Evolutionary conservation across 164 flowering plant species (phyloP).

Genomic region (Piper longum): DNA sequence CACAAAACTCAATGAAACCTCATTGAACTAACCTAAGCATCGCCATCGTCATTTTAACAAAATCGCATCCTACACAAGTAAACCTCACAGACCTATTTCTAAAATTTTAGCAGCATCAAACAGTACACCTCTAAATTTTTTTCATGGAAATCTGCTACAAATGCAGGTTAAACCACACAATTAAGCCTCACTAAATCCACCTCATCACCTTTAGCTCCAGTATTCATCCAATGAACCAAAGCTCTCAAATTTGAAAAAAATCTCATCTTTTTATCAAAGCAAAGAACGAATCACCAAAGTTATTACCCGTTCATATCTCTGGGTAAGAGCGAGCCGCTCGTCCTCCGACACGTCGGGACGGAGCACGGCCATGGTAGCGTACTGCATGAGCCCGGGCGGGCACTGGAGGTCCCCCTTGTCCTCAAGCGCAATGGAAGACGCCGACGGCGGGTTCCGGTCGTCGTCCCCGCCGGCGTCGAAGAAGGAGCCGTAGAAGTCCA

Average conservation of each 20-base stretch:
- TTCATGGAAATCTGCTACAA: too few relatives aligned
- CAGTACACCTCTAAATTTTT: too few relatives aligned
- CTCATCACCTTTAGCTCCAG: too few relatives aligned
- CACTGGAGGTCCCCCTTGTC: constrained; percentile 81
- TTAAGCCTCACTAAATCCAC: too few relatives aligned
- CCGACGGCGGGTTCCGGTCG: constrained; percentile 28
- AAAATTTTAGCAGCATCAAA: too few relatives aligned
- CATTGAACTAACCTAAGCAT: too few relatives aligned
- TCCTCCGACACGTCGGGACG: constrained; percentile 95
- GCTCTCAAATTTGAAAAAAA: neutral
- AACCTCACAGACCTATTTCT: too few relatives aligned
- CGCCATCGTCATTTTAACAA: too few relatives aligned
- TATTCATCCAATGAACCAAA: neutral
- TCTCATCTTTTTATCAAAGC: neutral
- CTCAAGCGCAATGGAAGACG: constrained; percentile 20
- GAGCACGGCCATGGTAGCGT: constrained; percentile 74
- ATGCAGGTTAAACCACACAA: too few relatives aligned
- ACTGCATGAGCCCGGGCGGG: constrained; percentile 82
- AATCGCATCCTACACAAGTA: too few relatives aligned
- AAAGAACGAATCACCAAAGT: neutral
- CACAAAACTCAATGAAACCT: too few relatives aligned
- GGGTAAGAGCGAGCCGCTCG: constrained; percentile 63
- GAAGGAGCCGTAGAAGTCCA: constrained; percentile 63
- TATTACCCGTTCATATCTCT: constrained; percentile 88
- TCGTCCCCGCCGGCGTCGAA: constrained; percentile 56